A percentile compares a stretch with the other conserved stretches of the same genome.
Evolutionary conservation across 257 asterid genomes (phyloP).

Genomic region (Parsonsia alboflavescens): DNA sequence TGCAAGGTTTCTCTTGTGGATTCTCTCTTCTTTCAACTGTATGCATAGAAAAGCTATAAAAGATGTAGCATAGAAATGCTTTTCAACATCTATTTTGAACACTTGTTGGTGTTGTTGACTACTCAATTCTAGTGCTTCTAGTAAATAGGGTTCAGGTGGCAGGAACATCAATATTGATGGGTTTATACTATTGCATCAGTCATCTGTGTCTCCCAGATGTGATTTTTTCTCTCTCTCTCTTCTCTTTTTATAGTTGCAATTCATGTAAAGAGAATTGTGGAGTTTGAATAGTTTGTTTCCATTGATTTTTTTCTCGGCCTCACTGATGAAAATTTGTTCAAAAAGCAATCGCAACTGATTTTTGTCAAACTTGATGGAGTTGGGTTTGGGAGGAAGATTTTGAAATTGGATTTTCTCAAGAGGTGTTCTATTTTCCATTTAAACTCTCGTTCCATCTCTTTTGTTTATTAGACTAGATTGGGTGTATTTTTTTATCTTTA

Average conservation of each 20-base stretch:
- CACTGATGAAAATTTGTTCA: neutral
- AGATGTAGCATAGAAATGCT: neutral
- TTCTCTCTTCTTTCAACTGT: too few relatives aligned
- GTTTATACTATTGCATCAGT: neutral
- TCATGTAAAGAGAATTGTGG: too few relatives aligned
- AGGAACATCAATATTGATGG: neutral
- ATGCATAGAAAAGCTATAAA: neutral
- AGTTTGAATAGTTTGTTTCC: neutral
- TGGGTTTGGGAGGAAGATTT: too few relatives aligned
- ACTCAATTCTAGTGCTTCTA: neutral
- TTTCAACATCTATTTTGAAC: conserved; percentile 6
- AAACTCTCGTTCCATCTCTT: neutral
- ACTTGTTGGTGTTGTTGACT: conserved; percentile 12
- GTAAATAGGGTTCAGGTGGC: neutral
- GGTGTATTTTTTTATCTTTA: neutral
- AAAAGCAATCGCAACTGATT: neutral
- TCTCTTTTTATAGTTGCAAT: too few relatives aligned
- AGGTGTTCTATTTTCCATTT: conserved; percentile 2
- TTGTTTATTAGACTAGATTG: neutral
- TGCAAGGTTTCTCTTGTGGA: too few relatives aligned
- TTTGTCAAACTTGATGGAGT: too few relatives aligned
- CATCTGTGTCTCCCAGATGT: too few relatives aligned
- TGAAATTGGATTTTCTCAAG: too few relatives aligned
- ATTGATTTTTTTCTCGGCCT: neutral
- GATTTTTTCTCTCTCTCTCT: too few relatives aligned